These are phyloP conservation scores for Daldinia caldariorum DNA, from an alignment of 495 filamentous ascomycete genomes.

Conservation along the genomic window DNA sequence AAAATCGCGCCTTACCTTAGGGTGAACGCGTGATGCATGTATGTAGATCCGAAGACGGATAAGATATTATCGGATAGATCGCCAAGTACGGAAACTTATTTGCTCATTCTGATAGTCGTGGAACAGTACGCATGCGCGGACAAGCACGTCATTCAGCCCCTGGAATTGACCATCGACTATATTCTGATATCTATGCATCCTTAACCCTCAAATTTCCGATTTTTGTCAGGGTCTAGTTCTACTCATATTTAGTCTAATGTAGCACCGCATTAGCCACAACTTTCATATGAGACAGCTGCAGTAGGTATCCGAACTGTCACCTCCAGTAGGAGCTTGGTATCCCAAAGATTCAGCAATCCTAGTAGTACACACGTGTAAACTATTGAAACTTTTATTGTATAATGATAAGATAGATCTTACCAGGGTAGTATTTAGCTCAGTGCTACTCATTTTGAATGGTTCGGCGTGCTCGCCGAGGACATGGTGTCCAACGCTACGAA, in stretches of 20 bases:
- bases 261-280: neutral
- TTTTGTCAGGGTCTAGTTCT: neutral
- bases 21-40: constrained; percentile 21
- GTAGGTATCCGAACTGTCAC: neutral
- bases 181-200: neutral
- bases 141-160: constrained; percentile 38
- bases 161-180: constrained; percentile 34
- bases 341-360: neutral
- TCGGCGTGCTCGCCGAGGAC: too few species aligned
- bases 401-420: too few species aligned
- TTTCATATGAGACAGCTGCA: neutral
- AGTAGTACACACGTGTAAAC: neutral
- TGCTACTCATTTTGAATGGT: too few species aligned
- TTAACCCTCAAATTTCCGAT: neutral
- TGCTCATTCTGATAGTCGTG: constrained; percentile 16
- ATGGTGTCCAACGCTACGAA: too few species aligned
- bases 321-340: neutral
- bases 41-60: constrained; percentile 19
- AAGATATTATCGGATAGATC: constrained; percentile 11
- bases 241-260: neutral
- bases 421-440: too few species aligned
- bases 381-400: neutral
- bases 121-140: constrained; percentile 18
- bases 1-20: constrained; percentile 30
- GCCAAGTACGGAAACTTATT: constrained; percentile 13